Evolutionary conservation across 345 rosid species (phyloP).

Genomic region (Eucalyptus regnans): DNA sequence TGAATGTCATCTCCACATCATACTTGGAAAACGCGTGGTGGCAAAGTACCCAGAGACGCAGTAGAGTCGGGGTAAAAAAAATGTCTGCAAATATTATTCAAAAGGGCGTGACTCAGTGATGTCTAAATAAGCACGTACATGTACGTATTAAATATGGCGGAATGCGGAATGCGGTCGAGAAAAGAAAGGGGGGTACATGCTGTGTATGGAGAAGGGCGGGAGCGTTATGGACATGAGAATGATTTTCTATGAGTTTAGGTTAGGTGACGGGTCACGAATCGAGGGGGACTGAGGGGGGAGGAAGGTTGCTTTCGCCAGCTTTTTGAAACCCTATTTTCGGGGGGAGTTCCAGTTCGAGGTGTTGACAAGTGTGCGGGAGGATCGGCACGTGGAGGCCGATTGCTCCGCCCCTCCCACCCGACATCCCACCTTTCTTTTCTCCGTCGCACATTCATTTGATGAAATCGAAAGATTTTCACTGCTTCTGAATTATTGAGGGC

Average conservation of each 20-base stretch:
- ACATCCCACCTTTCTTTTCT: not conserved
- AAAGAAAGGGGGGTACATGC: not conserved
- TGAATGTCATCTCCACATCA: not conserved
- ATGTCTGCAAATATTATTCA: not conserved
- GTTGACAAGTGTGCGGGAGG: not conserved
- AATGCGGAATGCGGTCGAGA: not conserved
- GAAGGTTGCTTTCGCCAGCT: not conserved
- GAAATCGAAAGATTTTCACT: not conserved
- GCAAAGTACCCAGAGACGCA: not conserved
- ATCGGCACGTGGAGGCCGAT: not conserved
- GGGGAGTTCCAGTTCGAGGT: not conserved
- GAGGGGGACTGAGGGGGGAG: not conserved
- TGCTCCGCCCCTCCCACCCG: not conserved
- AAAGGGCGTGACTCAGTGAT: not conserved
- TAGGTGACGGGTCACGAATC: not conserved
- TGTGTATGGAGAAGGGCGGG: not conserved
- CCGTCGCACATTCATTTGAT: not conserved
- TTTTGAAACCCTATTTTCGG: not conserved
- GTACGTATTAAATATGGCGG: not conserved
- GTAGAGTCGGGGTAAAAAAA: not conserved
- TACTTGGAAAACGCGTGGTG: not conserved
- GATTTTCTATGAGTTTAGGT: not conserved
- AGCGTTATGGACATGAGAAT: accelerated
- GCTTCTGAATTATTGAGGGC: not conserved
- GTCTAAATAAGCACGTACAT: not conserved